Percentiles rank a stretch among this genome's conserved stretches.
Conservation (phyloP, 1,284 basidiomycete species). For the Naganishia albida region DNA sequence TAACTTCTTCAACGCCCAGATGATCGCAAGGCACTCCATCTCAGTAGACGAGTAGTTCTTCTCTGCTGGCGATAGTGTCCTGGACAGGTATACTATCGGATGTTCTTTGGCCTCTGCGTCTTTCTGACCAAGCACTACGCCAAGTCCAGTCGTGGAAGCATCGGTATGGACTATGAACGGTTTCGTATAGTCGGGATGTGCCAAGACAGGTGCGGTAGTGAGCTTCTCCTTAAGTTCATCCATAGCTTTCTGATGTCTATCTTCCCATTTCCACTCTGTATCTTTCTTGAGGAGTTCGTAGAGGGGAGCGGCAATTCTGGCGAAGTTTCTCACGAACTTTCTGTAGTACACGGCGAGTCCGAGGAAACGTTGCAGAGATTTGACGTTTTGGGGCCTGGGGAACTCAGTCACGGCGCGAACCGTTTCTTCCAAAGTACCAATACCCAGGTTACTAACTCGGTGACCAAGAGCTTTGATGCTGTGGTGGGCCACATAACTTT, state of each 20-base stretch:
- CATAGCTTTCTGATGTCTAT: constrained; percentile 11
- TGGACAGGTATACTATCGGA: constrained; percentile 17
- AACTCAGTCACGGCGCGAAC: constrained; percentile 19
- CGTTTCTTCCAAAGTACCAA: constrained; percentile 26
- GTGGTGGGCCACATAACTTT: constrained; percentile 18
- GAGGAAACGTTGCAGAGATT: constrained; percentile 21
- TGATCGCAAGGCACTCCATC: constrained; percentile 27
- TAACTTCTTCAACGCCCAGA: constrained; percentile 27
- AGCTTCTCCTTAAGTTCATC: constrained; percentile 19
- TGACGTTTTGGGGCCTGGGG: constrained; percentile 14
- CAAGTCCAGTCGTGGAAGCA: constrained; percentile 25
- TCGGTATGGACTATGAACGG: constrained; percentile 30
- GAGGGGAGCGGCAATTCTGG: constrained; percentile 2
- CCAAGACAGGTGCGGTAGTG: constrained; percentile 5
- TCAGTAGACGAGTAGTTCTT: constrained; percentile 31
- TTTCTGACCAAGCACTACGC: constrained; percentile 17
- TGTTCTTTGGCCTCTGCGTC: constrained; percentile 26
- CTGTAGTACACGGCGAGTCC: constrained; percentile 26
- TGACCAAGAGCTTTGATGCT: constrained; percentile 22
- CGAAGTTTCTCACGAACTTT: constrained; percentile 24
- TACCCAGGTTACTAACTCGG: constrained; percentile 28
- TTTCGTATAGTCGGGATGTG: constrained; percentile 26
- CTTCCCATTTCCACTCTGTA: constrained; percentile 8
- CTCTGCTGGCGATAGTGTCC: constrained; percentile 12
- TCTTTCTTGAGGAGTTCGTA: constrained; percentile 24